These are phyloP conservation scores for Melanopsichium pennsylvanicum DNA, from an alignment of 1,284 basidiomycete species.

Conservation along the genomic window DNA sequence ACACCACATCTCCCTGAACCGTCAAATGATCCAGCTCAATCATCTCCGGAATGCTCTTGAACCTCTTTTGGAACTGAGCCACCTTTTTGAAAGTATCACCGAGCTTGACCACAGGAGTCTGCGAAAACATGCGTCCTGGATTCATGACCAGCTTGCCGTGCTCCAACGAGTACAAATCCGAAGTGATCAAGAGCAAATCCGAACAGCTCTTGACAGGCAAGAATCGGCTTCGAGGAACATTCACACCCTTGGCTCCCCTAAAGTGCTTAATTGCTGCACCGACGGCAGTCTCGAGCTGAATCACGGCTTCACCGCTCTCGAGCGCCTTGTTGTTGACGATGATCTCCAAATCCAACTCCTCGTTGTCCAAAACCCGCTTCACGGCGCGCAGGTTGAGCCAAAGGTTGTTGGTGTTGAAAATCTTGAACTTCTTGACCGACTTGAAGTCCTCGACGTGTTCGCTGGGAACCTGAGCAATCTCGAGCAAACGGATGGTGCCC, in stretches of 20 bases:
- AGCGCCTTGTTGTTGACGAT: constrained; percentile 88
- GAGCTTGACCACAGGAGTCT: constrained; percentile 95
- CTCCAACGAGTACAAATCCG: constrained; percentile 91
- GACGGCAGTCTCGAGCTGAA: constrained; percentile 93
- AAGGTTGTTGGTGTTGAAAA: constrained; percentile 83
- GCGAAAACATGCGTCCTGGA: constrained; percentile 72
- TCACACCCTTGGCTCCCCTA: constrained; percentile 88
- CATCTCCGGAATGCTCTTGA: constrained; percentile 90
- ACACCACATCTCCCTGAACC: constrained; percentile 93
- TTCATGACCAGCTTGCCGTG: constrained; percentile 91
- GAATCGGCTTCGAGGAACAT: constrained; percentile 96
- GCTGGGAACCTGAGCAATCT: constrained; percentile 97
- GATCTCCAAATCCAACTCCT: constrained; percentile 82
- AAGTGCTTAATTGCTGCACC: constrained; percentile 99
- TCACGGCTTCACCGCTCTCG: constrained; percentile 76
- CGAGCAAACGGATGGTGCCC: constrained; percentile 89
- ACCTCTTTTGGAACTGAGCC: constrained; percentile 93
- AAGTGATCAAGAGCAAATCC: constrained; percentile 88
- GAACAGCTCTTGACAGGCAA: constrained; percentile 81
- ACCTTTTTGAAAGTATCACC: constrained; percentile 84
- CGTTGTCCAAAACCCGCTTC: constrained; percentile 91
- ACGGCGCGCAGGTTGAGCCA: constrained; percentile 92
- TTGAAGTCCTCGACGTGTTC: constrained; percentile 99
- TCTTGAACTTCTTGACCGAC: constrained; percentile 72
- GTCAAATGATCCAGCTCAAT: constrained; percentile 92